Percentiles rank a stretch among this genome's conserved stretches.
These are phyloP conservation scores for Phytophthora sp. DNA, from an alignment of 352 stramenopile genomes.

Conservation along the genomic window DNA sequence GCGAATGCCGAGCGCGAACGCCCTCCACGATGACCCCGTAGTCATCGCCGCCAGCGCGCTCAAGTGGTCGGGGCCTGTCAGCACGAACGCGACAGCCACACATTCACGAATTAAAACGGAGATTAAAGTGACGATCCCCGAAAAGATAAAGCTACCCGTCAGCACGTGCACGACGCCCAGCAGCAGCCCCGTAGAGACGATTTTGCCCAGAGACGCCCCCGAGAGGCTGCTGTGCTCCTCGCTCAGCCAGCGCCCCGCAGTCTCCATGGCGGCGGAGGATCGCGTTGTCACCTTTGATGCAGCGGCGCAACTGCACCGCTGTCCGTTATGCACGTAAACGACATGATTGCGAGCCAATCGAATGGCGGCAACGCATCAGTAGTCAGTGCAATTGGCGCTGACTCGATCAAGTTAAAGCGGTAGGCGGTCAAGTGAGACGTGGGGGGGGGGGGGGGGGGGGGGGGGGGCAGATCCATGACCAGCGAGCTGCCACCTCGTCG, in stretches of 20 bases:
- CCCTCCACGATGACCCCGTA: conserved; percentile 73
- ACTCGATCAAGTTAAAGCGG: too few relatives aligned
- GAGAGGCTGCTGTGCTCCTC: conserved; percentile 33
- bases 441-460: too few relatives aligned
- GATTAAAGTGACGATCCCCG: conserved; percentile 1
- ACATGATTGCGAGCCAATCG: conserved; percentile 9
- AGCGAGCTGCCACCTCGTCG: conserved; percentile 35
- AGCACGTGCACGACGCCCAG: conserved; percentile 58
- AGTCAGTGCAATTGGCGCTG: conserved; percentile 2
- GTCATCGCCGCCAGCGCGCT: conserved; percentile 89
- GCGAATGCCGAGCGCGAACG: conserved; percentile 87
- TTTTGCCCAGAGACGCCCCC: conserved; percentile 45
- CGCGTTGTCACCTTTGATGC: too few relatives aligned
- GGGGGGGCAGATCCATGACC: background rate
- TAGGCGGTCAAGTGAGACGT: too few relatives aligned
- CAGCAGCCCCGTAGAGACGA: conserved; percentile 52
- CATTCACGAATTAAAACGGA: conserved; percentile 9
- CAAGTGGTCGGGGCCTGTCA: conserved; percentile 86
- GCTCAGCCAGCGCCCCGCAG: conserved; percentile 24
- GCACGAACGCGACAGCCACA: background rate
- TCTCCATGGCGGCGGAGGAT: conserved; percentile 18
- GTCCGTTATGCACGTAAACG: too few relatives aligned
- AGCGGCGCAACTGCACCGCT: too few relatives aligned
- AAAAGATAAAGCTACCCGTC: conserved; percentile 26
- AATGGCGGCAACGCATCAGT: conserved; percentile 14